These are phyloP conservation scores for Ilex asprella DNA, from an alignment of 257 asterid species.

Conservation along the genomic window DNA sequence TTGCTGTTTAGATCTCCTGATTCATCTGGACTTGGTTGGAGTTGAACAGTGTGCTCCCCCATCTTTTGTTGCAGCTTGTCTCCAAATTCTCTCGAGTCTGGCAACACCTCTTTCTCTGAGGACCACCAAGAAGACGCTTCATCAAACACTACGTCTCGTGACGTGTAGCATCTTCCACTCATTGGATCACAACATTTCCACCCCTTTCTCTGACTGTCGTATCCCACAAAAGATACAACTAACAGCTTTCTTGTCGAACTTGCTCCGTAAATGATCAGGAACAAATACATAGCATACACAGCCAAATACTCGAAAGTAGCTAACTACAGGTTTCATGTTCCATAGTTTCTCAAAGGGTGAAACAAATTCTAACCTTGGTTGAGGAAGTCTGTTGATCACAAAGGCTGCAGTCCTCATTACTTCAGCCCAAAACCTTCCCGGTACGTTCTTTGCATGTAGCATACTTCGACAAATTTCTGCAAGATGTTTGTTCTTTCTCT, in stretches of 20 bases:
- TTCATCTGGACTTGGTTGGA: neutral
- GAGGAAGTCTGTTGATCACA: neutral
- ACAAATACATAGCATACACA: too few relatives aligned
- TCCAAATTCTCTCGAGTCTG: constrained; percentile 1
- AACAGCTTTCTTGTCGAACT: too few relatives aligned
- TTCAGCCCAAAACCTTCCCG: neutral
- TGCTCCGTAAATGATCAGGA: too few relatives aligned
- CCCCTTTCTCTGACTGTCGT: constrained; percentile 12
- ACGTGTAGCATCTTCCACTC: constrained; percentile 7
- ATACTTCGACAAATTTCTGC: too few relatives aligned
- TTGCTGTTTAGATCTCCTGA: neutral
- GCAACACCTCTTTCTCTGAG: neutral
- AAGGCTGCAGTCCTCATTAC: constrained; percentile 3
- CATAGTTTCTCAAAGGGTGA: constrained; percentile 16
- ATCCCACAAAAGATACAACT: neutral
- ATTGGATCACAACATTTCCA: constrained; percentile 16
- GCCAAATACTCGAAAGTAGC: neutral
- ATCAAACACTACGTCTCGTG: neutral
- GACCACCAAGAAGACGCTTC: constrained; percentile 14
- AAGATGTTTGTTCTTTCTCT: too few relatives aligned
- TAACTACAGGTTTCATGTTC: constrained; percentile 11
- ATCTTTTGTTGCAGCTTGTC: neutral
- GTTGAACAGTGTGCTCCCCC: neutral
- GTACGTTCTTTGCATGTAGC: neutral
- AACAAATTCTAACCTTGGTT: constrained; percentile 2